Evolutionary conservation across 2,329 filamentous ascomycete genomes (phyloP), one percentile per base, ranked within the genome.

Genomic region (Amauroascus verrucosus): DNA sequence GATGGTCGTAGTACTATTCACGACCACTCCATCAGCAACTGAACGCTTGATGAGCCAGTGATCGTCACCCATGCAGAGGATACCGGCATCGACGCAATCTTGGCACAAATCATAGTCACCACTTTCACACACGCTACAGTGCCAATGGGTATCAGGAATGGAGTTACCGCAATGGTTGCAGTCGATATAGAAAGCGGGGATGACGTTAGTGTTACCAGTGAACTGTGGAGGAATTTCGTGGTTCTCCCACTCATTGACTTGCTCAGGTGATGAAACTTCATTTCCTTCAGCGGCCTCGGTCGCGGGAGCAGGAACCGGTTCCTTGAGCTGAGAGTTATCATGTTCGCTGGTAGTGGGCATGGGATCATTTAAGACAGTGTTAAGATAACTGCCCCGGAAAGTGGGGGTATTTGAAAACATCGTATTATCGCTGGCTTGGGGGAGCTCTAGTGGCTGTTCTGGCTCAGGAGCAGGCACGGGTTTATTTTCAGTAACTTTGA

Each of bases 1-100:
- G 55, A 95, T 77, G 22, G 78, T 86, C 71, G 90, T 96, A 20
- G 81, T 88, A 76, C 90, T 96, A 70, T 82, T 88, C 60, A 88
- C 79, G 54, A 96, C 83, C 58, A 81, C 77, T 48, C 90, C 91
- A 55, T 89, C 79, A 63, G 84, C 77, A 57, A 95, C 81, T 58
- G 81, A 82, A 55, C 93, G 85, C 80, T 95, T 96, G 69, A 97
- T 91, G 70, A 98, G 77, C 90, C 89, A 96, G 72, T 98, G 93
- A 58, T 82, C 79, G 28, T 84, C 79, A 54, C 83, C 83, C 58
- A 83, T 79, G 74, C 94, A 98, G 38, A 86, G 80, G 54, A 85
- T 77, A 58, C 90, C 90, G 40, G 77, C 73, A 48, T 83, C 78
- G 46, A 96, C 81, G 64, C 93, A 98, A 5, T 75, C 70, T 59